Base-by-base conservation (phyloP, 228 moss, liverwort and hornwort species). In the Sphagnum fallax region DNA sequence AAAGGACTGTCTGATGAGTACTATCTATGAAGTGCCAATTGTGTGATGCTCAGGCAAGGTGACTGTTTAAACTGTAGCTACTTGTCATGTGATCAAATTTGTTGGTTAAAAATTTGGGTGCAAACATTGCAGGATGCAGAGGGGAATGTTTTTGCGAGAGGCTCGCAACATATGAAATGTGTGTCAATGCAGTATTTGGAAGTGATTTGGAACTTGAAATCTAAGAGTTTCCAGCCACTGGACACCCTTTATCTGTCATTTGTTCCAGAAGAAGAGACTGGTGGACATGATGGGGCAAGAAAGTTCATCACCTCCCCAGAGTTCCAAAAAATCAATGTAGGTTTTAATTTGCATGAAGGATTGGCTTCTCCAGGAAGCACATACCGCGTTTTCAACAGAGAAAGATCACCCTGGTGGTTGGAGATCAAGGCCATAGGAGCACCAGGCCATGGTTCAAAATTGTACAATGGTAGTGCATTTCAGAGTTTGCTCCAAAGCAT, bases 161-260 rank as follows among this genome's bases (percentile, higher is more conserved):
- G 91, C 12, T 51, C 82, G 0, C 93, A 96, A 66, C 89, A 96
- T 78, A 90, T 81, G 84, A 96, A 96, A 79, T 79, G 88, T 66
- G 77, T 87, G 4, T 88, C 89, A 7, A 90, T 91, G 89, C 96
- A 96, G 52, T 93, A 96, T 76, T 75, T 90, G 32, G 93, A 96
- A 64, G 93, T 89, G 4, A 68, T 93, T 51, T 83, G 91, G 4
- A 66, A 47, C 1, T 53, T 93, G 4, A 87, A 70, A 60, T 48
- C 80, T 0, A 60, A 49, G 1, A 73, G 80, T 1, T 91, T 84
- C 60, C 62, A 75, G 6, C 91, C 93, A 49, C 53, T 67, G 65
- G 82, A 92, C 9, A 74, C 93, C 5, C 74, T 96, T 51, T 88
- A 96, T 48, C 66, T 93, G 7, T 87, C 84, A 6, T 91, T 80